These are phyloP conservation scores for Teratosphaeria pseudoeucalypti DNA, from an alignment of 2,329 filamentous ascomycete species.

Conservation along the genomic window DNA sequence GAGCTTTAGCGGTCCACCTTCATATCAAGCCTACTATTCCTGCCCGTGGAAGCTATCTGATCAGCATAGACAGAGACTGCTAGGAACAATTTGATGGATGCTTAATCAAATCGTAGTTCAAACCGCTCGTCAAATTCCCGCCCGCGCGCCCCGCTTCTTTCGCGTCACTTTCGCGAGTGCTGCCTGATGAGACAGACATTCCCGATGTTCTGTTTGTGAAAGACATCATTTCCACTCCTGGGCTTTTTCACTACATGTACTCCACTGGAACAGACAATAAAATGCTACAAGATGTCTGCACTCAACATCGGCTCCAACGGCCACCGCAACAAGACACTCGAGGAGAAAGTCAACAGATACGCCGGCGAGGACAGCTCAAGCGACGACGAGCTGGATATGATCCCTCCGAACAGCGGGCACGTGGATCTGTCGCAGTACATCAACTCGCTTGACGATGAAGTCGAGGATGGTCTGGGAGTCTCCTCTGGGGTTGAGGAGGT, in stretches of 20 bases:
- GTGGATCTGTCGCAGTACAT: slow-evolving; percentile 14
- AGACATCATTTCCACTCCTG: not conserved
- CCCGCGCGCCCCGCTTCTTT: not conserved
- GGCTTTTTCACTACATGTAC: not conserved
- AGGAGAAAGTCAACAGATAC: slow-evolving; percentile 8
- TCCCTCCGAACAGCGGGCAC: slow-evolving; percentile 1
- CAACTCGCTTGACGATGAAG: slow-evolving; percentile 3
- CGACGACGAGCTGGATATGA: slow-evolving; percentile 10
- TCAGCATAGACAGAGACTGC: no score
- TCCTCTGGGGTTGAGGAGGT: slow-evolving; percentile 8
- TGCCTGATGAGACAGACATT: not conserved
- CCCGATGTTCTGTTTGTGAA: not conserved
- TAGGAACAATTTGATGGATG: not conserved
- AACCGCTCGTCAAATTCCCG: not conserved
- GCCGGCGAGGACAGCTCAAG: slow-evolving; percentile 11
- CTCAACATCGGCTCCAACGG: slow-evolving; percentile 5
- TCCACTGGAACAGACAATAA: no score
- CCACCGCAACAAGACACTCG: not conserved
- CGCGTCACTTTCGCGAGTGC: not conserved
- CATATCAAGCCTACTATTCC: not conserved
- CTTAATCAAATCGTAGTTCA: not conserved
- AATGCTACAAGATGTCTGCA: slow-evolving; percentile 6
- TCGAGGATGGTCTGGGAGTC: slow-evolving; percentile 6
- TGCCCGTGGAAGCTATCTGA: not conserved
- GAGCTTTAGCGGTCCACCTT: no score